phyloP scores from a whole-genome alignment of 106 monocot species.

The Platanthera zijinensis region DNA sequence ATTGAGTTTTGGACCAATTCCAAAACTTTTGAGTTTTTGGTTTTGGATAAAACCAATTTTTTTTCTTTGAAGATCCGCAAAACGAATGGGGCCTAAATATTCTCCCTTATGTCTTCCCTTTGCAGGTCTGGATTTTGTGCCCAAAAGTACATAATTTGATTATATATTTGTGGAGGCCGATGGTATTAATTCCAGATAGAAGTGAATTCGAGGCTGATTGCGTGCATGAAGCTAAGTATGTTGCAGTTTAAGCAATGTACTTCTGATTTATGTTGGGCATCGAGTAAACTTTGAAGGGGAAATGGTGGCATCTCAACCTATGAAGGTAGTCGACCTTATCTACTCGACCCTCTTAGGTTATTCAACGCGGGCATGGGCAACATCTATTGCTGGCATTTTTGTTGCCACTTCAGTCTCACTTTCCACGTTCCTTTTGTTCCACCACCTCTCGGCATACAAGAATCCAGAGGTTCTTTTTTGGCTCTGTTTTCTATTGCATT shows the following conservation, averaged over 20 bases:
- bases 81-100: too few species aligned
- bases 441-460: conserved; percentile 60
- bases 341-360: conserved; percentile 9
- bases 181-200: neutral
- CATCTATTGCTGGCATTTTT: conserved; percentile 43
- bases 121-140: neutral
- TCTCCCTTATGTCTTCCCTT: neutral
- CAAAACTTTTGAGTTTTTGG: neutral
- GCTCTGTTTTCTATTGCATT: neutral
- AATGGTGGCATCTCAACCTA: neutral
- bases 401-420: conserved; percentile 34
- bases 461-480: conserved; percentile 53
- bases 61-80: neutral
- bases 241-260: neutral
- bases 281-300: neutral
- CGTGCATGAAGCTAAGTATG: too few species aligned
- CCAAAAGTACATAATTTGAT: neutral
- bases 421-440: conserved; percentile 42
- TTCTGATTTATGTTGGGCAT: neutral
- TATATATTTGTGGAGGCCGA: neutral
- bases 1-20: too few species aligned
- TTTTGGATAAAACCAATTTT: neutral
- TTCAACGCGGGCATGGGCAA: conserved; percentile 43
- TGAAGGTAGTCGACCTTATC: neutral
- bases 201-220: neutral